A percentile compares a stretch with the other conserved stretches of the same genome.
phyloP scores from a whole-genome alignment of 306 rosid species.

The Ormosia emarginata region DNA sequence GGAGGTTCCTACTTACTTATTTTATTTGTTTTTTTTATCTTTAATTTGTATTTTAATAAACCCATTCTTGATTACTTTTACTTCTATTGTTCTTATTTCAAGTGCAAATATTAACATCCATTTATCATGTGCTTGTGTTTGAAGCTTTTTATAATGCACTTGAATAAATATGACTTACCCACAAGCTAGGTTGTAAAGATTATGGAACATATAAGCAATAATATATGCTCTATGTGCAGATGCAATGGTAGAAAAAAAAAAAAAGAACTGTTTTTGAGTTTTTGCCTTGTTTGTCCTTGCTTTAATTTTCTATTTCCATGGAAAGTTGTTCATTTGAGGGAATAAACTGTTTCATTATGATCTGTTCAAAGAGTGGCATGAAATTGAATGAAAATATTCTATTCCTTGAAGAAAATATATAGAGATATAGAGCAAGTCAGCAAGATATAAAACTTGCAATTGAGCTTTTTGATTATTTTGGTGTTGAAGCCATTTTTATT shows the following conservation, averaged over 20 bases:
- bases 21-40: too few species aligned
- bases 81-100: background rate
- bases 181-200: background rate
- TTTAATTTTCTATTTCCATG: background rate
- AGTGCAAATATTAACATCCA: background rate
- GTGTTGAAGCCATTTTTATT: background rate
- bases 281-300: background rate
- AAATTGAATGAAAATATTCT: background rate
- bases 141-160: background rate
- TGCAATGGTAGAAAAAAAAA: background rate
- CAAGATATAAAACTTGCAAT: background rate
- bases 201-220: background rate
- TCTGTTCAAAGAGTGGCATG: background rate
- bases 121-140: background rate
- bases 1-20: constrained; percentile 37
- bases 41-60: too few species aligned
- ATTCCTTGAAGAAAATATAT: background rate
- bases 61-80: background rate
- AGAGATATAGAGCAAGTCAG: background rate
- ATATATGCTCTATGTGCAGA: background rate
- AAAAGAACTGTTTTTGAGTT: background rate
- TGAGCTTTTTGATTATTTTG: background rate
- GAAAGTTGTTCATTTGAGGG: background rate
- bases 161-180: background rate
- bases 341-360: background rate